Base-by-base conservation (phyloP, 257 asterid genomes). In the Agastache rugosa region DNA sequence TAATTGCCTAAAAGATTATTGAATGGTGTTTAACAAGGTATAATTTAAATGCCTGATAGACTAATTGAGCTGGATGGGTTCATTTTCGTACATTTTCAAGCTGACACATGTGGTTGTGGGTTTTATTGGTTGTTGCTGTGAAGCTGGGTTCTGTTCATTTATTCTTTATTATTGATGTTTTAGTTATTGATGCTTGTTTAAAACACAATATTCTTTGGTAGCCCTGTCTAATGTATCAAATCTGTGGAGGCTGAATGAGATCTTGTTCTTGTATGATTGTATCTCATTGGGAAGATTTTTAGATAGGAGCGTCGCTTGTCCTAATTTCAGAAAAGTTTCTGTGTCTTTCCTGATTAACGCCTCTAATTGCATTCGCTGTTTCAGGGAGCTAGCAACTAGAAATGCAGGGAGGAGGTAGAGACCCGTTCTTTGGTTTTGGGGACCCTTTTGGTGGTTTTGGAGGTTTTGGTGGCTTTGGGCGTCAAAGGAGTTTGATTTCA, bases 381-480 rank as follows among this genome's bases (percentile, higher is more conserved):
- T 19, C 83, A 73, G 87, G 74, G 76, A 63, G 41, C 67, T 67
- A 54, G 75, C 65, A 41, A 27, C 25, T 55, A 71, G 69, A 74
- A 63, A 94, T 94, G 99, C 86, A 89, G 74, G 93, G 97, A 72
- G 97, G 96, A 72, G 97, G 96, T 65, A 81, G 97, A 78, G 83
- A 88, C 65, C 93, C 97, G 11, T 93, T 90, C 78, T 82, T 76
- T 72, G 90, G 89, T 75, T 87, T 85, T 78, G 93, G 95, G 19
- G 85, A 78, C 62, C 89, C 89, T 50, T 90, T 90, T 72, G 91
- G 80, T 58, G 61, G 71, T 44, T 84, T 83, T 20, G 77, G 63
- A 8, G 63, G 63, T 3, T 56, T 83, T 59, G 81, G 92, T 29
- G 88, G 90, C 75, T 84, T 89, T 79, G 89, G 91, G 55, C 81